Evolutionary conservation across 129 eudicot species (phyloP).

Genomic region (Helianthus tuberosus): DNA sequence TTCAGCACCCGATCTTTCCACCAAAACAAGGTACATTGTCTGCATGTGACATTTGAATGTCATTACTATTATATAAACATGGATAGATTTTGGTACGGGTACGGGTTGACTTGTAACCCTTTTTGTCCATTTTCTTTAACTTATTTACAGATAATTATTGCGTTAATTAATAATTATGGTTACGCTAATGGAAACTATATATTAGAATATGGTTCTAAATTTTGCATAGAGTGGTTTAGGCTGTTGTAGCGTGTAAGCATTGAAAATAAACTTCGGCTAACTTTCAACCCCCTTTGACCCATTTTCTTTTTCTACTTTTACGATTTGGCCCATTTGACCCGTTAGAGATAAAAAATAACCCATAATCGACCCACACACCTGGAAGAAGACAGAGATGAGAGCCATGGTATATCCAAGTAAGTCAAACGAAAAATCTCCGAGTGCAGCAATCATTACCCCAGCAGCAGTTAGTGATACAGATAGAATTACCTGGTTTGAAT

Average conservation of each 20-base stretch:
- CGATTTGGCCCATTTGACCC: background rate
- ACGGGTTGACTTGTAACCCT: background rate
- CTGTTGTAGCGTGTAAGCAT: background rate
- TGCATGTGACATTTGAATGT: slow-evolving; percentile 47
- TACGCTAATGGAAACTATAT: too few relatives aligned
- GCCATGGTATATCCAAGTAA: slow-evolving; percentile 91
- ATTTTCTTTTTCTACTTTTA: background rate
- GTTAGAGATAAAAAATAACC: slow-evolving; percentile 1
- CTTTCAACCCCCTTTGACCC: background rate
- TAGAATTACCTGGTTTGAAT: slow-evolving; percentile 80
- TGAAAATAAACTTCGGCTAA: background rate
- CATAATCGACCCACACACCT: slow-evolving; percentile 42
- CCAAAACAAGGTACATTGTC: slow-evolving; percentile 99
- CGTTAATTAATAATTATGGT: too few relatives aligned
- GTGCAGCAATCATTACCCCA: slow-evolving; percentile 92
- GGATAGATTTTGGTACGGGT: background rate
- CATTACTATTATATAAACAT: background rate
- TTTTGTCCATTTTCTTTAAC: background rate
- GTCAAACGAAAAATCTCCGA: slow-evolving; percentile 96
- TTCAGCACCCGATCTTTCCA: slow-evolving; percentile 95
- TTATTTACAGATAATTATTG: background rate
- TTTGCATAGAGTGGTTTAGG: background rate
- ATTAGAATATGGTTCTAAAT: too few relatives aligned
- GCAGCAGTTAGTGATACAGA: slow-evolving; percentile 87
- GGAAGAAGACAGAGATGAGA: slow-evolving; percentile 85